Base-by-base conservation (phyloP, 2,329 filamentous ascomycete species). In the Aspergillus nomiae region DNA sequence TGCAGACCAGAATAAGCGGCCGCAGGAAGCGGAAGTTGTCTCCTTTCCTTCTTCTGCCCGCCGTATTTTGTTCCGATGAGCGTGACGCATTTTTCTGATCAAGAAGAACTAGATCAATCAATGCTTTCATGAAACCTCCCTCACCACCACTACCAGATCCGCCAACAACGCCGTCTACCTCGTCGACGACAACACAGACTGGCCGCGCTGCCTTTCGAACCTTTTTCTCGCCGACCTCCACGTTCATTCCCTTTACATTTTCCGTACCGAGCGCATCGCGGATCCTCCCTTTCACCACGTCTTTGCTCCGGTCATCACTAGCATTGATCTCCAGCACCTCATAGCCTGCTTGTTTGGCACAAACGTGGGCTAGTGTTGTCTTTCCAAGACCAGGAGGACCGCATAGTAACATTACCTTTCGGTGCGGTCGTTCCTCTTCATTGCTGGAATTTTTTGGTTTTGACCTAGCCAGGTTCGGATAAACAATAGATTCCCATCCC, bases 321-420 rank as follows among this genome's bases (percentile, higher is more conserved):
- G 96, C 95, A 71, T 99, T 99, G 79, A 99, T 96, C 76, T 99
- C 95, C 74, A 98, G 86, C 1, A 96, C 91, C 72, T 98, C 95
- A 71, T 99, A 99, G 0, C 95, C 95, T 6, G 95, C 95, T 78
- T 99, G 95, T 69, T 85, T 89, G 0, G 96, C 96, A 75, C 95
- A 98, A 0, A 99, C 95, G 77, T 99, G 95, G 1, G 95, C 95
- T 55, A 99, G 78, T 0, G 95, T 99, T 0, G 95, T 99, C 81
- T 99, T 99, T 32, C 95, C 95, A 12, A 99, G 82, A 2, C 95
- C 95, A 0, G 95, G 95, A 0, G 95, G 93, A 0, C 95, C 96
- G 0, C 94, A 94, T 19, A 99, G 82, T 72, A 99, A 86, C 12
- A 99, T 80, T 9, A 99, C 92, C 76, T 97, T 98, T 64, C 90